Conservation (phyloP, 1,284 basidiomycete genomes). For the Vanrija sp. region DNA sequence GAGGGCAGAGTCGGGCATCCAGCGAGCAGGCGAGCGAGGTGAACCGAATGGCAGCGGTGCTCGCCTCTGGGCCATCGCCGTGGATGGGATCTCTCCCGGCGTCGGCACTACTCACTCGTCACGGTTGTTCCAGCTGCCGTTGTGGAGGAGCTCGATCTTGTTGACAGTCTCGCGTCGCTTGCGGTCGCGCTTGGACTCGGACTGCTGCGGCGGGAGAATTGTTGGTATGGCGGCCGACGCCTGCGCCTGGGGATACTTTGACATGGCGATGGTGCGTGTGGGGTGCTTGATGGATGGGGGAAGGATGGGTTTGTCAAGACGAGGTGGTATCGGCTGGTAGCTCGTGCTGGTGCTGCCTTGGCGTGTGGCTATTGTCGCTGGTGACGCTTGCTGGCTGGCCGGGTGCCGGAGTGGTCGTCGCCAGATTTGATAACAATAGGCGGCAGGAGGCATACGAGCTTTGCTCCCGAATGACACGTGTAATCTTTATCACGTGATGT, state of each 20-base stretch:
- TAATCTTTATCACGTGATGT: too few species aligned
- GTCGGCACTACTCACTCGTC: constrained; percentile 47
- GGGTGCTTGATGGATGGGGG: background rate
- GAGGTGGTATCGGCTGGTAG: too few species aligned
- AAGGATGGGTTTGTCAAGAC: background rate
- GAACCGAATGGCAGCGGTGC: too few species aligned
- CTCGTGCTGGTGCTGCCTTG: too few species aligned
- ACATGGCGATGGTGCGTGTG: constrained; percentile 9
- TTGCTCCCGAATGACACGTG: too few species aligned
- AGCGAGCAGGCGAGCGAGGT: background rate
- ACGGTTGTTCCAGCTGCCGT: constrained; percentile 49
- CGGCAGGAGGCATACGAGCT: too few species aligned
- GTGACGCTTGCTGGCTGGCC: too few species aligned
- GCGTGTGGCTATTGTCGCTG: too few species aligned
- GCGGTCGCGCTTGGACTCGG: constrained; percentile 52
- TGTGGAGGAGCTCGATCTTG: constrained; percentile 52
- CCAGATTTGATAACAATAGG: too few species aligned
- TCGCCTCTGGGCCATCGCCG: background rate
- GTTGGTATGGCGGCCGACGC: constrained; percentile 21
- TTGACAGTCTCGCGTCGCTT: constrained; percentile 53
- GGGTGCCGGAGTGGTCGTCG: background rate
- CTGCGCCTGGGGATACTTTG: constrained; percentile 14
- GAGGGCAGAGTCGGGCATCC: background rate
- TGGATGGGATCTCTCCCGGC: background rate
- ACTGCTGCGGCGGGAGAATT: constrained; percentile 37